Evolutionary conservation across 73 alveolate species (phyloP).

Genomic region (Paramecium biaurelia): DNA sequence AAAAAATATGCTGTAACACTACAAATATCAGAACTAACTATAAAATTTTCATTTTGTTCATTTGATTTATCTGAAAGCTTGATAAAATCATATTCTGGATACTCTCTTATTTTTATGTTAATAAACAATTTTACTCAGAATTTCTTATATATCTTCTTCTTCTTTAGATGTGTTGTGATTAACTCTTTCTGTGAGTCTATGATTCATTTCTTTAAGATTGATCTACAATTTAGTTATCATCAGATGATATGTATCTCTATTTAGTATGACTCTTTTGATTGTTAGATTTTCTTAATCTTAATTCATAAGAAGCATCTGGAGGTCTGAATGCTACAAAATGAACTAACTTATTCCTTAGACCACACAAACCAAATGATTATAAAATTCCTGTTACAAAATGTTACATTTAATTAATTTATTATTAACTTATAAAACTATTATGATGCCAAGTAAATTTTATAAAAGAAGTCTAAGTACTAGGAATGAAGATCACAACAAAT

Average conservation of each 20-base stretch:
- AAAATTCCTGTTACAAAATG: background rate
- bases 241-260: background rate
- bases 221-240: background rate
- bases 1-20: background rate
- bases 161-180: background rate
- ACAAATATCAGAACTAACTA: background rate
- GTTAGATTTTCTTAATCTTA: background rate
- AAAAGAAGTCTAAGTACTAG: background rate
- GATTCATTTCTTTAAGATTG: background rate
- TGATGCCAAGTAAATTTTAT: background rate
- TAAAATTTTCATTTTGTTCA: background rate
- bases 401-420: background rate
- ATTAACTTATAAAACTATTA: background rate
- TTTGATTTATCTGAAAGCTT: background rate
- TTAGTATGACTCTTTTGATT: background rate
- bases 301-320: background rate
- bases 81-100: slow-evolving; percentile 25
- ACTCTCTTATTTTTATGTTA: background rate
- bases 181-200: background rate
- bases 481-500: background rate
- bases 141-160: background rate
- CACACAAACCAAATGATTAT: background rate
- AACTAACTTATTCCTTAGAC: background rate
- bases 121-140: background rate
- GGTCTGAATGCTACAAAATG: background rate